Evolutionary conservation across 306 rosid genomes (phyloP), one percentile per base, ranked within the genome.

Genomic region (Nissolia schottii): DNA sequence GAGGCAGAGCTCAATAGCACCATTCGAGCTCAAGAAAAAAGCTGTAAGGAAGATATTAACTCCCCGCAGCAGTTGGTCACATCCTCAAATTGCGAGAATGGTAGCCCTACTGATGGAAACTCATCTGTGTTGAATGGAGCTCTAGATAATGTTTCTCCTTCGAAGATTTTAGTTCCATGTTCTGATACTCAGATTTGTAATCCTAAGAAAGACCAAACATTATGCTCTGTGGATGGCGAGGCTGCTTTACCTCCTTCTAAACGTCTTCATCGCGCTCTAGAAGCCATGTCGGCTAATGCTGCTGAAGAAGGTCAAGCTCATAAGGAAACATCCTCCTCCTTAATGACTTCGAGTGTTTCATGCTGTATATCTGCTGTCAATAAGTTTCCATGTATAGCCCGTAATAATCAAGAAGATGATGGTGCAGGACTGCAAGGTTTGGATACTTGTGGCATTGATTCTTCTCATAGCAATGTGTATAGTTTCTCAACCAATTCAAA

Each of bases 231-330:
- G 62, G 96, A 89, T 57, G 90, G 82, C 20, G 98, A 93, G 86
- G 93, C 98, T 66, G 91, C 84, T 82, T 86, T 93, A 66, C 98
- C 98, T 25, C 98, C 97, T 11, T 89, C 98, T 20, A 93, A 93
- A 82, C 94, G 97, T 25, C 97, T 91, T 27, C 97, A 93, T 74
- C 98, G 97, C 34, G 98, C 98, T 80, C 78, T 93, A 56, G 97
- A 93, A 87, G 98, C 98, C 56, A 93, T 91, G 98, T 93, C 97
- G 69, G 98, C 97, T 67, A 86, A 87, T 89, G 96, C 84, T 60
- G 97, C 97, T 29, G 94, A 84, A 73, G 96, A 90, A 77, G 85
- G 76, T 68, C 87, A 80, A 58, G 61, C 73, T 54, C 75, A 80
- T 23, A 64, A 28, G 64, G 80, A 85, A 81, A 82, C 74, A 50